Evolutionary conservation across 2,329 filamentous ascomycete genomes (phyloP), one percentile per base, ranked within the genome.

Genomic region (Neofusicoccum cordaticola): DNA sequence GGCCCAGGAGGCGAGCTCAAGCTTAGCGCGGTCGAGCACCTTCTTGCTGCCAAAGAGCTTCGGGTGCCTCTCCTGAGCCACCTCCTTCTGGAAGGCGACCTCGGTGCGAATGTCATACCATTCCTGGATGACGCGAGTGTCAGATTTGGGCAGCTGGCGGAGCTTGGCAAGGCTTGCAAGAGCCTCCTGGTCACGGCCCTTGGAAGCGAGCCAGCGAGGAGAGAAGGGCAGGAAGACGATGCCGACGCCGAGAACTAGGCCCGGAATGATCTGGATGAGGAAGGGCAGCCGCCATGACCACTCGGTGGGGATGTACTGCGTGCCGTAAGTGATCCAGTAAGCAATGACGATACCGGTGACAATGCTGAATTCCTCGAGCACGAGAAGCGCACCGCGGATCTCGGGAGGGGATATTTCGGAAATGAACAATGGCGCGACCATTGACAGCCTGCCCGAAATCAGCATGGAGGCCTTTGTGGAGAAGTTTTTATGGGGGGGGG

Each of bases 291-390:
- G 75, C 69, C 79, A 84, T 2, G 81, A 72, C 71, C 75, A 76
- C 67, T 81, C 77, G 37, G 76, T 70, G 0, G 72, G 66, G 45
- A 84, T 78, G 66, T 77, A 74, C 5, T 76, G 72, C 0, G 83
- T 85, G 0, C 79, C 84, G 64, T 85, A 86, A 0, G 82, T 83
- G 42, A 84, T 83, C 80, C 82, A 86, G 69, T 80, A 86, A 1
- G 83, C 80, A 27, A 84, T 74, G 3, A 85, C 79, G 64, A 80
- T 81, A 2, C 83, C 81, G 19, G 76, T 71, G 12, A 82, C 80
- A 58, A 83, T 83, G 57, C 73, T 75, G 64, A 83, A 74, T 56
- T 81, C 77, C 64, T 83, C 79, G 3, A 83, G 71, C 1, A 82
- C 86, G 52, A 85, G 76, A 1, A 83, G 75, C 0, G 80, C 75